Base-by-base conservation (phyloP, 176 grass and related monocot genomes). In the Eleusine coracana region DNA sequence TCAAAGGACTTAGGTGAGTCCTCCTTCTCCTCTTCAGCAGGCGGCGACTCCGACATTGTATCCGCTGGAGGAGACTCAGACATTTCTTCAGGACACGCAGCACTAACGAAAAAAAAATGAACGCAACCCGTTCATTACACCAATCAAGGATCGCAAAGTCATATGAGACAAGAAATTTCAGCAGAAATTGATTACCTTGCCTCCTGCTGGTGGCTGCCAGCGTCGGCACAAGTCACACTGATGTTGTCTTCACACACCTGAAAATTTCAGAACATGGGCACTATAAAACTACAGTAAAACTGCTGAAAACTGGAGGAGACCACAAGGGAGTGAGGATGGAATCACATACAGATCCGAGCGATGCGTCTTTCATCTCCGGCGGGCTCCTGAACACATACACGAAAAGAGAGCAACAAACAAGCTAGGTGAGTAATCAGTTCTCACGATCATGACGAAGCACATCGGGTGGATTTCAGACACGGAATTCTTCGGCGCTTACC, bases 261-360 rank as follows among this genome's bases (percentile, higher is more conserved):
- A 59, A 68, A 29, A 68, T 16, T 61, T 6, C n/a, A 76, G 41
- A 64, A 75, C 34, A 71, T 91, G 48, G 81, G 60, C 50, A 31
- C 21, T 6, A 71, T 10, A 3, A 50, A 80, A 70, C 49, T 63
- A 20, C 5, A 38, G 21, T 10, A 29, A 21, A 45, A 63, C 28
- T 58, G 20, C 14, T 63, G 10, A 63, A 5, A 63, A 63, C 25
- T 13, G 50, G 20, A 36, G 31, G 41, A 21, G 28, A 73, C 20
- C 28, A 82, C 20, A 41, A 10, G 10, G 9, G 49, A 55, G 39
- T 1, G 42, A 87, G 21, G 49, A 34, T 73, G 11, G 4, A 65
- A 13, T 40, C 44, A 81, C 78, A 50, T 86, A 94, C 87, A 79
- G 55, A 80, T 40, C 61, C 87, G 73, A 80, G 63, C 2, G 84